These are phyloP conservation scores for Aspergillus oerlinghausenensis DNA, from an alignment of 2,329 filamentous ascomycete species.

Conservation along the genomic window DNA sequence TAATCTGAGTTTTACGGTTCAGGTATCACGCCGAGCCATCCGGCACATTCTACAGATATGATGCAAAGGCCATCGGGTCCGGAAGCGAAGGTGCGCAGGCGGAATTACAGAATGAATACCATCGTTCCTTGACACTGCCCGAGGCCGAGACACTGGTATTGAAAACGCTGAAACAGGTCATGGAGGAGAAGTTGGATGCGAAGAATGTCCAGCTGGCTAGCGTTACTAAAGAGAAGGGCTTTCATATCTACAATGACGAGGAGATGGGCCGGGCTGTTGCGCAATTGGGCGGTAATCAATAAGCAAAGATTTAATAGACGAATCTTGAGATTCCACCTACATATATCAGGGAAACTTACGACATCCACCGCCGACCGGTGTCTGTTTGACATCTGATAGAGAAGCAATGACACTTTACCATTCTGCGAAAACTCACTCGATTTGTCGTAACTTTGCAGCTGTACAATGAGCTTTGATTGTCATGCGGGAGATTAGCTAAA, in stretches of 20 bases:
- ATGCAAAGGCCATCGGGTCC: conserved; percentile 97
- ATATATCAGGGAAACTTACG: conserved; percentile 10
- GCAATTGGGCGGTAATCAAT: conserved; percentile 51
- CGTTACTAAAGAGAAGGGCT: conserved; percentile 95
- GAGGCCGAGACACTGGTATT: conserved; percentile 94
- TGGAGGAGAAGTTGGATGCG: conserved; percentile 98
- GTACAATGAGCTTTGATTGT: not conserved
- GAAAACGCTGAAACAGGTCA: conserved; percentile 98
- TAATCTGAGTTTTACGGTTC: conserved; percentile 1
- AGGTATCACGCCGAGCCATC: conserved; percentile 96
- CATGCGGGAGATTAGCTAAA: not conserved
- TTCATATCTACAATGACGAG: conserved; percentile 96
- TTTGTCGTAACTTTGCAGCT: not conserved
- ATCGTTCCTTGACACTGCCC: conserved; percentile 88
- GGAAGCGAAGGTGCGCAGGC: conserved; percentile 96
- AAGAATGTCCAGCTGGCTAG: conserved; percentile 99
- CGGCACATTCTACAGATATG: conserved; percentile 97
- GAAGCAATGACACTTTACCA: conserved; percentile 22
- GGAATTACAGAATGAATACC: conserved; percentile 97
- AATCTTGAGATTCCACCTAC: conserved; percentile 12
- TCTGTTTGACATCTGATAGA: conserved; percentile 25
- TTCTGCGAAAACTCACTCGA: conserved; percentile 11
- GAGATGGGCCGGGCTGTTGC: conserved; percentile 94
- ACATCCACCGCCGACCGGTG: conserved; percentile 11
- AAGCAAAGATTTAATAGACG: conserved; percentile 16